Evolutionary conservation across 163 green algal genomes (phyloP).

Genomic region (Volvox carteri): DNA sequence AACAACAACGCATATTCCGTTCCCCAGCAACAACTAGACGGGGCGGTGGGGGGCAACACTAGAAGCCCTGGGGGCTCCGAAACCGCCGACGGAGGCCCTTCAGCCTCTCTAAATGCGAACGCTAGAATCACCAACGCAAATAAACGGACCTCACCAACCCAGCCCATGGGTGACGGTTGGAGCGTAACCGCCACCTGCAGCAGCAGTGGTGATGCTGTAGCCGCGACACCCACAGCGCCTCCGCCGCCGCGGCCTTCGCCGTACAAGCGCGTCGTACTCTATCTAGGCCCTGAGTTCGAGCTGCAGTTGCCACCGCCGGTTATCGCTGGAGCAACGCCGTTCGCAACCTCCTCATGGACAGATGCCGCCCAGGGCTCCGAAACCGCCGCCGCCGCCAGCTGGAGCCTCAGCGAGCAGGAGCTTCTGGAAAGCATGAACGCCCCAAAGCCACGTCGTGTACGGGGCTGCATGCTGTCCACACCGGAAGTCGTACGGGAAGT

Average conservation of each 20-base stretch:
- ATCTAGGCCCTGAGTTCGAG: conserved; percentile 32
- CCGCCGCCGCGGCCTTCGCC: neutral
- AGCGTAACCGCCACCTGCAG: neutral
- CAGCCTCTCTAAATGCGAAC: too few relatives aligned
- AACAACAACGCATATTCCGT: too few relatives aligned
- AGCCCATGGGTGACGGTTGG: neutral
- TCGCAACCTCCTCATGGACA: neutral
- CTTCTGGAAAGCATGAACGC: neutral
- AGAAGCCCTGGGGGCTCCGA: too few relatives aligned
- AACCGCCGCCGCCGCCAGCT: neutral
- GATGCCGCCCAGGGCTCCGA: neutral
- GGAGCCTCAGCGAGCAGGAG: conserved; percentile 24
- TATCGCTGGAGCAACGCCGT: neutral
- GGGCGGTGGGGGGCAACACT: too few relatives aligned
- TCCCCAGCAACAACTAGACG: too few relatives aligned
- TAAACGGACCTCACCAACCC: neutral
- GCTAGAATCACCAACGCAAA: too few relatives aligned
- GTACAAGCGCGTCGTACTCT: conserved; percentile 26
- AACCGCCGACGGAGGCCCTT: too few relatives aligned
- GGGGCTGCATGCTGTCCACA: neutral
- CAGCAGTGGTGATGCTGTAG: neutral
- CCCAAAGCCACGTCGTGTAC: neutral
- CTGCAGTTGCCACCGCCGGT: conserved; percentile 2
- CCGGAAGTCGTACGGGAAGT: conserved; percentile 11
- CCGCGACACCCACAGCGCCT: neutral